Base-by-base conservation (phyloP, 805 yeast genomes). In the Starmerella davenportii region DNA sequence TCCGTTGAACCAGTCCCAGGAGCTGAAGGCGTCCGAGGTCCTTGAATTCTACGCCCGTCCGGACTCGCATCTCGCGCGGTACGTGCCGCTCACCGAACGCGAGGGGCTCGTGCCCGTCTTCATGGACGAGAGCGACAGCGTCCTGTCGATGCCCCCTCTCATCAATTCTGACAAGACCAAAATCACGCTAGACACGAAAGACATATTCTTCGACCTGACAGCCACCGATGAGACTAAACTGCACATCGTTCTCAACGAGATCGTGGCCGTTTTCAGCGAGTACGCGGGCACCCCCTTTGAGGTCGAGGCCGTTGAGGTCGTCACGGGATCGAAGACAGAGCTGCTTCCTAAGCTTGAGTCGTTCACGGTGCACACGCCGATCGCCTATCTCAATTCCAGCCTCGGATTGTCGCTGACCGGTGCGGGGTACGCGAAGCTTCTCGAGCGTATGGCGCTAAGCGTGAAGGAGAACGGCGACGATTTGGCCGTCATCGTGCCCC, bases 141-240 rank as follows among this genome's bases (percentile, higher is more conserved):
- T 90, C 38, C 76, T 92, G 52, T 85, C 96, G 5, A 62, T 90
- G 66, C 99, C 99, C 37, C 99, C 99, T 47, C 78, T 90, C 55
- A 92, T 90, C 65, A 90, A 90, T 65, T 78, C 93, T 29, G 77
- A 90, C 54, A 79, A 69, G 56, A 76, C 93, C 37, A 92, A 92
- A 64, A 81, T 90, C 52, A 66, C 90, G 16, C 60, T 84, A 46
- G 68, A 80, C 41, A 87, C 98, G 44, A 74, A 64, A 49, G 85
- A 90, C 53, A 79, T 92, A 44, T 82, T 87, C 59, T 74, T 90
- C 51, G 99, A 90, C 49, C 72, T 82, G 42, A 87, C 96, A 15
- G 99, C 93, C 48, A 81, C 93, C 37, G 99, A 90, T 58, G 79
- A 63, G 58, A 87, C 98, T 45, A 92, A 92, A 62, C 78, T 84